Conservation (phyloP, 2,329 filamentous ascomycete species). For the Elsinoe perseae region DNA sequence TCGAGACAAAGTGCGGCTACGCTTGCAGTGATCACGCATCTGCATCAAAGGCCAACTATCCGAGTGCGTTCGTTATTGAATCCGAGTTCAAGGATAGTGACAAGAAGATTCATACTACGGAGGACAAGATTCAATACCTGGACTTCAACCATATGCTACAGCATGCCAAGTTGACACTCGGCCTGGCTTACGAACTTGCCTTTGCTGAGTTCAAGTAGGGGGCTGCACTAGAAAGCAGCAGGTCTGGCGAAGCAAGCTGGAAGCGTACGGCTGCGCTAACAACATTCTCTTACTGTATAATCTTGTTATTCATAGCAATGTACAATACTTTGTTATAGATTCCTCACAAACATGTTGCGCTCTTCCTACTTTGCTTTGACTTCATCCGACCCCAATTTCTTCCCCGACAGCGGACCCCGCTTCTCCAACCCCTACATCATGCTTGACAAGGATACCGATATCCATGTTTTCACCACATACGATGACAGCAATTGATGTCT, state of each 20-base stretch:
- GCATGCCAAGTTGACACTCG: slow-evolving; percentile 77
- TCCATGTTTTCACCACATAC: background rate
- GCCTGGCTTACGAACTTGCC: slow-evolving; percentile 75
- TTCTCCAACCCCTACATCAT: background rate
- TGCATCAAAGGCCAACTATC: slow-evolving; percentile 65
- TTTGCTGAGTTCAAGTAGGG: slow-evolving; percentile 45
- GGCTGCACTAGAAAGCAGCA: background rate
- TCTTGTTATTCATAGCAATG: background rate
- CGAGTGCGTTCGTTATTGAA: slow-evolving; percentile 69
- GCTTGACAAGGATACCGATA: background rate
- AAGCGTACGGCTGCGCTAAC: background rate
- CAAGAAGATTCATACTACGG: slow-evolving; percentile 61
- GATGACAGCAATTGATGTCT: background rate
- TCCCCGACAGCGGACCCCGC: slow-evolving; percentile 5
- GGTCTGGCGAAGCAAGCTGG: background rate
- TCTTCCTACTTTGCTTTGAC: background rate
- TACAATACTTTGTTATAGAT: background rate
- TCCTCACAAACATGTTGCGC: too few species aligned
- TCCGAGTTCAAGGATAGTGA: slow-evolving; percentile 58
- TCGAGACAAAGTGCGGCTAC: slow-evolving; percentile 83
- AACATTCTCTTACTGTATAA: background rate
- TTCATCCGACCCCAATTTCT: slow-evolving; percentile 5
- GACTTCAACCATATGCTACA: slow-evolving; percentile 88
- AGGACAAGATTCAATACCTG: slow-evolving; percentile 63
- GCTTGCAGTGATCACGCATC: slow-evolving; percentile 71